Evolutionary conservation across 1,139 yeast genomes (phyloP).

Genomic region (Saccharomyces hybrid): DNA sequence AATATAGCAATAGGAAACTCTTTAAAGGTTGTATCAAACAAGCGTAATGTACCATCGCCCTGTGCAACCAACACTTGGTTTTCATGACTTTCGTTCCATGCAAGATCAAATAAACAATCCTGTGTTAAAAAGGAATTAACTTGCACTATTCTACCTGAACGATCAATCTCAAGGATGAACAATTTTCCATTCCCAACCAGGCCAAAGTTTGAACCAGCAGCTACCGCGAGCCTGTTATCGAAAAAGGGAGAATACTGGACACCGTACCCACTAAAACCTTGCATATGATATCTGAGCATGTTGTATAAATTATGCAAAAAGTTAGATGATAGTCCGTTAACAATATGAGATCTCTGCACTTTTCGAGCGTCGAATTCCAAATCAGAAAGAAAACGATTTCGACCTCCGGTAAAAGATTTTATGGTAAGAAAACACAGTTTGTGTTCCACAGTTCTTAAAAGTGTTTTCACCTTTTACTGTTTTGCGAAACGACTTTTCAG

Average conservation of each 20-base stretch:
- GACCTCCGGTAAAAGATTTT: neutral
- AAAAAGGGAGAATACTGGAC: conserved; percentile 87
- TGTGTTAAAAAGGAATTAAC: conserved; percentile 76
- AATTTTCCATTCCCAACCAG: conserved; percentile 89
- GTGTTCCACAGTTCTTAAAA: neutral
- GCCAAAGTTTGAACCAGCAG: conserved; percentile 88
- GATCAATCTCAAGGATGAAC: conserved; percentile 58
- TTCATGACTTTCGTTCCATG: conserved; percentile 89
- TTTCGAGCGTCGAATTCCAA: neutral
- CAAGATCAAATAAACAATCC: conserved; percentile 80
- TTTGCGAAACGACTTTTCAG: neutral
- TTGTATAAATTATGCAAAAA: neutral
- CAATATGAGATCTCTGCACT: neutral
- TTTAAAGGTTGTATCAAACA: conserved; percentile 66
- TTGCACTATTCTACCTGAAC: conserved; percentile 51
- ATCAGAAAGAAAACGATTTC: neutral
- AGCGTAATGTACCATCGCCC: conserved; percentile 83
- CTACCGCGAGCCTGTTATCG: conserved; percentile 84
- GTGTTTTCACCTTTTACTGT: neutral
- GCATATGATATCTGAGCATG: conserved; percentile 71
- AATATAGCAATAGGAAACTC: conserved; percentile 70
- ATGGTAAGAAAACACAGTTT: neutral
- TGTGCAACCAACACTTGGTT: conserved; percentile 76
- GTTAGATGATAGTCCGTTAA: neutral
- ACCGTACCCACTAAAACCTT: conserved; percentile 81